Conservation (phyloP, 352 stramenopile genomes). For the Pythium pyrilobum region DNA sequence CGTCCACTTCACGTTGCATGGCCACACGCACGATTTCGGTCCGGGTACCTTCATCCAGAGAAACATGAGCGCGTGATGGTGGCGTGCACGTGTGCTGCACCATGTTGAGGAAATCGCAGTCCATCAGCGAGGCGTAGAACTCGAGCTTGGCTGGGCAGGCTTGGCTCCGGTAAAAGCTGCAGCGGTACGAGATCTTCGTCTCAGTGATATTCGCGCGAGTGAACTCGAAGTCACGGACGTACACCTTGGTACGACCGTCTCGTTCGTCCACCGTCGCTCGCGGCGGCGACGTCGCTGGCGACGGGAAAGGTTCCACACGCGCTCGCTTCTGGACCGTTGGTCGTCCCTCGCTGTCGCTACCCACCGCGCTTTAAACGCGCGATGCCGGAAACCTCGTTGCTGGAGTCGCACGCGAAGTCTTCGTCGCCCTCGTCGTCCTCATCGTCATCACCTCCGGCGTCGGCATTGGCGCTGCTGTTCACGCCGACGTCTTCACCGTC, state of each 20-base stretch:
- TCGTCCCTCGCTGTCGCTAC: neutral
- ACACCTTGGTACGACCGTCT: slow-evolving; percentile 1
- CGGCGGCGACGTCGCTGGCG: neutral
- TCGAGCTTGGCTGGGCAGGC: neutral
- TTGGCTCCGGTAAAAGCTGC: slow-evolving; percentile 1
- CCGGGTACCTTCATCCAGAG: neutral
- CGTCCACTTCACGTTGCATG: neutral
- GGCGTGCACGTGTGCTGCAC: neutral
- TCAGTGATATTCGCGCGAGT: neutral
- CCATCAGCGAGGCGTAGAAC: neutral
- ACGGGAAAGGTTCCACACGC: neutral
- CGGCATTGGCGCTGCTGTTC: too few relatives aligned
- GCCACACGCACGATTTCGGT: neutral
- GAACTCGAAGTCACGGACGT: neutral
- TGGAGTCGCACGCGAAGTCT: too few relatives aligned
- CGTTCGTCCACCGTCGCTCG: neutral
- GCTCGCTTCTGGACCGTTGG: neutral
- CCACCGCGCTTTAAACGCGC: too few relatives aligned
- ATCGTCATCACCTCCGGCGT: too few relatives aligned
- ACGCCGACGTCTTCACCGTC: too few relatives aligned
- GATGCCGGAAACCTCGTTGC: too few relatives aligned
- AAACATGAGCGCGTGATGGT: neutral
- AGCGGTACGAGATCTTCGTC: slow-evolving; percentile 6
- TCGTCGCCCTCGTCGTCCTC: too few relatives aligned
- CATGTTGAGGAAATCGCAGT: neutral